Evolutionary conservation across 805 yeast genomes (phyloP), one percentile per base, ranked within the genome.

Genomic region (Starmerella apis): DNA sequence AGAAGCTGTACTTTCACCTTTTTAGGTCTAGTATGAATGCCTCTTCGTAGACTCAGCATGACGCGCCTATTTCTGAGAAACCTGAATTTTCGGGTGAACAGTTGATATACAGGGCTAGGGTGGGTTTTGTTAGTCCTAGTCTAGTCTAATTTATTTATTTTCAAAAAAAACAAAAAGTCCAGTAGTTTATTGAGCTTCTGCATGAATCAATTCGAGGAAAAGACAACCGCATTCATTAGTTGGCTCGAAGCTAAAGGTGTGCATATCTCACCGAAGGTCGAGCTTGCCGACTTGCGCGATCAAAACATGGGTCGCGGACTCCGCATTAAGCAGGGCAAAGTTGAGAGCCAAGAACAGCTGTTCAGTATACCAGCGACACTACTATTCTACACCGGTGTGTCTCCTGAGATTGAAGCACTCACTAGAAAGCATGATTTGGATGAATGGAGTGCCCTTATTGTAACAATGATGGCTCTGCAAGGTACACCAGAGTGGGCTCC

Each of bases 391-490:
- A 71, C 79, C n/a, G 75, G 73, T 16, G 81, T 79, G 9, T 75
- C 51, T 18, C 23, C 32, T 11, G 37, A 49, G 22, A 30, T 47
- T 11, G 53, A 45, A 30, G 44, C 50, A 30, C 54, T 67, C 3
- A 61, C 59, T 14, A 60, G 55, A 39, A 50, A 60, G 24, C 46
- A 51, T 18, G 58, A 57, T 14, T 60, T 80, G 43, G 65, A 68
- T 45, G 82, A 80, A 42, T 90, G 97, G 97, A 83, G 83, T 49
- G 77, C 82, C 1, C 68, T 92, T 52, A 80, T 88, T 38, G 61
- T 86, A 35, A 72, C 80, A 16, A 69, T 90, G 55, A 67, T 81
- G 44, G 81, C 78, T 58, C 94, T 84, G 58, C 62, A 73, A 46
- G 67, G 70, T 37, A 66, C 65, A 0, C 76, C 85, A 36, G 68